These are phyloP conservation scores for Chrysoporthe puriensis DNA, from an alignment of 2,329 filamentous ascomycete genomes.

Conservation along the genomic window DNA sequence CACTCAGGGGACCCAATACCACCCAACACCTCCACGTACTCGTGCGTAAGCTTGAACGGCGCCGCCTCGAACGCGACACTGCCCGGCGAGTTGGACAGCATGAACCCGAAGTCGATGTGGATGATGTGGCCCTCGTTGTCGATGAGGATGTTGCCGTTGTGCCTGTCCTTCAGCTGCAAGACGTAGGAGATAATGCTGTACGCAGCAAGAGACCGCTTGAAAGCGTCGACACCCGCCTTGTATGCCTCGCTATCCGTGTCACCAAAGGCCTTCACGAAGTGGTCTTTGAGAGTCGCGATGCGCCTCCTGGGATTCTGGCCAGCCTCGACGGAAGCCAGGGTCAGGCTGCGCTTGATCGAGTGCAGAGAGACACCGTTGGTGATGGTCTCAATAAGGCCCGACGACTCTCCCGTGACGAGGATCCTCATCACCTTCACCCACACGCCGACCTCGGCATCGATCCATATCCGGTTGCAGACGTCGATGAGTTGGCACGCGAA, in stretches of 20 bases:
- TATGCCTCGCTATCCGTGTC: constrained; percentile 70
- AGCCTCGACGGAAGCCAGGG: constrained; percentile 72
- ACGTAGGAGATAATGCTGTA: constrained; percentile 87
- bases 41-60: constrained; percentile 80
- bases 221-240: constrained; percentile 73
- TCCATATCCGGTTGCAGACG: constrained; percentile 81
- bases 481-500: constrained; percentile 85
- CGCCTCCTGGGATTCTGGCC: constrained; percentile 74
- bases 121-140: constrained; percentile 86
- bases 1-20: constrained; percentile 72
- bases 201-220: constrained; percentile 79
- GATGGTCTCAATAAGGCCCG: constrained; percentile 84
- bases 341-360: constrained; percentile 80
- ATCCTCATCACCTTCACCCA: constrained; percentile 91
- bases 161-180: constrained; percentile 81
- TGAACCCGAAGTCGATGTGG: constrained; percentile 89
- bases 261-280: constrained; percentile 81
- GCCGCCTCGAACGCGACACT: constrained; percentile 85
- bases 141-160: constrained; percentile 85
- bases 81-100: constrained; percentile 84
- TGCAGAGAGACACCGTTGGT: constrained; percentile 88
- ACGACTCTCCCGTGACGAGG: constrained; percentile 81
- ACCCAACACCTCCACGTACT: constrained; percentile 83
- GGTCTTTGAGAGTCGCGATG: constrained; percentile 79
- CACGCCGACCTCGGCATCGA: constrained; percentile 73